phyloP scores from a whole-genome alignment of 1,284 basidiomycete species.

The Fomitopsis palustris region DNA sequence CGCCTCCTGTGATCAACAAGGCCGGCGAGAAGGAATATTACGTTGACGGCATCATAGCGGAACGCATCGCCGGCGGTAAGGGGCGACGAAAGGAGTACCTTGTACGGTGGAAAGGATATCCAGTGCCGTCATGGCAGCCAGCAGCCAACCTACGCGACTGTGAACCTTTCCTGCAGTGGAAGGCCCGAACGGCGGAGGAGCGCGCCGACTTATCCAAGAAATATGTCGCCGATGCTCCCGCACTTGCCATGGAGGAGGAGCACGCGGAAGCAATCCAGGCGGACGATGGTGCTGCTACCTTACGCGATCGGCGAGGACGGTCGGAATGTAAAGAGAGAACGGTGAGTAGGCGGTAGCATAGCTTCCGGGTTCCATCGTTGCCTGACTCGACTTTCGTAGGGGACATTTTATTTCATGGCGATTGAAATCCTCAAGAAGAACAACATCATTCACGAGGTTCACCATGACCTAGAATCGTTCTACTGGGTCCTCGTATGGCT shows the following conservation, averaged over 20 bases:
- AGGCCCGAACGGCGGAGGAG: neutral
- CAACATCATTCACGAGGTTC: neutral
- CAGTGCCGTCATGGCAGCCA: neutral
- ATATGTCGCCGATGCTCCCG: neutral
- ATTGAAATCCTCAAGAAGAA: neutral
- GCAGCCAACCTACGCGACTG: neutral
- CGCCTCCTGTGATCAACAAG: neutral
- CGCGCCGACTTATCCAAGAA: neutral
- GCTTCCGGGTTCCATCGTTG: neutral
- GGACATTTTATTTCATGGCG: neutral
- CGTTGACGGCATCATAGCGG: no score
- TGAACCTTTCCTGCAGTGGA: neutral
- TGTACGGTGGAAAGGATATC: neutral
- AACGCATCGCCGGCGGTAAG: no score
- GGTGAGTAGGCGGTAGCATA: neutral
- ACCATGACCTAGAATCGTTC: neutral
- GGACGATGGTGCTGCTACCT: neutral
- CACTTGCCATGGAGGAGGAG: neutral
- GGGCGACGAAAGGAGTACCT: neutral
- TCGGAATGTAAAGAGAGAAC: neutral
- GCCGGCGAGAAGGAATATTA: neutral
- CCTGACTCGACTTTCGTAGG: neutral
- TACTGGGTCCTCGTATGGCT: neutral
- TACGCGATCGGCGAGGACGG: neutral
- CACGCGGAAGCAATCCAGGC: neutral